These are phyloP conservation scores for Sarocladiaceae sp. DNA, from an alignment of 2,329 filamentous ascomycete genomes.

Conservation along the genomic window DNA sequence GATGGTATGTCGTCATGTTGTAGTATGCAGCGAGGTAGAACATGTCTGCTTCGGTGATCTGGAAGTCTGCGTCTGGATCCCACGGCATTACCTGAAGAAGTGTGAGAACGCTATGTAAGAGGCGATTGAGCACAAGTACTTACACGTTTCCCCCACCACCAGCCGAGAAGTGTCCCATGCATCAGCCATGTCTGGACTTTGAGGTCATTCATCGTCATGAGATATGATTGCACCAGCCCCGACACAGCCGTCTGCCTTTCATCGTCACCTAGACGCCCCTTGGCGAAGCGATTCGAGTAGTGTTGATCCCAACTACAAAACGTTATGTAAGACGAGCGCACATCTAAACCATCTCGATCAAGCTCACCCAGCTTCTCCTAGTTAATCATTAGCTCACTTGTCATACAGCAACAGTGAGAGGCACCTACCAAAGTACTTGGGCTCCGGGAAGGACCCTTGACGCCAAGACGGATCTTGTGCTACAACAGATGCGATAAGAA, in stretches of 20 bases:
- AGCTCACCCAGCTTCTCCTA: neutral
- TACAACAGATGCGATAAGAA: neutral
- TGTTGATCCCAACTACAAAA: conserved; percentile 16
- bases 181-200: conserved; percentile 77
- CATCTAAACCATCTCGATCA: neutral
- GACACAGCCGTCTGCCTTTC: conserved; percentile 58
- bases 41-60: conserved; percentile 64
- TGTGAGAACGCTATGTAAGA: too few relatives aligned
- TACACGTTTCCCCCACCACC: conserved; percentile 73
- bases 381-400: neutral
- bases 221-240: conserved; percentile 67
- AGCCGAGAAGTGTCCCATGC: conserved; percentile 78
- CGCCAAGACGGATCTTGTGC: neutral
- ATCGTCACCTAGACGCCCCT: conserved; percentile 40
- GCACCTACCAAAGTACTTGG: conserved; percentile 21
- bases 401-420: neutral
- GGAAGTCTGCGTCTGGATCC: conserved; percentile 75
- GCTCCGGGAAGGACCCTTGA: conserved; percentile 12
- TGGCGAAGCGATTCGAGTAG: conserved; percentile 36
- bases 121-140: conserved; percentile 10
- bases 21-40: conserved; percentile 60
- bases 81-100: conserved; percentile 60
- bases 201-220: conserved; percentile 61
- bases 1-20: conserved; percentile 54
- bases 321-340: neutral